Evolutionary conservation across 2,329 filamentous ascomycete species (phyloP), one percentile per base, ranked within the genome.

Genomic region (Fusarium clavum): DNA sequence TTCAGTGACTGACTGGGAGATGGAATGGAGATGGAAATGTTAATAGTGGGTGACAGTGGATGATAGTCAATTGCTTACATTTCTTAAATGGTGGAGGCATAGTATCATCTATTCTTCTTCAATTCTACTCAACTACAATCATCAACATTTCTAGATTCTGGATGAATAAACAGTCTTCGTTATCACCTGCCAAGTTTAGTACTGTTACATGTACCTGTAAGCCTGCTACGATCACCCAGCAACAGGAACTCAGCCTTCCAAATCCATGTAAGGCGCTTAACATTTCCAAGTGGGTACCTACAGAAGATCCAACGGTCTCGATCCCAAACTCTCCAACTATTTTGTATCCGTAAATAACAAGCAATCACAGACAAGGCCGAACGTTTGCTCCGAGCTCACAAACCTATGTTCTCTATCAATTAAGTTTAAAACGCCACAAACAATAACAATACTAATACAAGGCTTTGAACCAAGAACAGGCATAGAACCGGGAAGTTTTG

Each of bases 41-140:
- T 12, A 24, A 60, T 38, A 30, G 40, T 46, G 48, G 34, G 38
- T 44, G 51, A 30, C 30, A 24, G 55, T 64, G 65, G 66, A 67
- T 57, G 67, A 48, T 48, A 18, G 46, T 64, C 60, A 69, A 70
- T 70, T 57, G 25, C 59, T 44, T 69, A 48, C 68, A 70, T 70
- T 68, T 70, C 63, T 69, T 69, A 34, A 58, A 22, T 18, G 27
- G 18, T 29, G 44, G 25, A n/a, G n/a, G 34, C 20, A 40, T 16
- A 8, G 13, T 30, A 20, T 57, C 57, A 8, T 40, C 14, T 27
- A 18, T 24, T 12, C 4, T 20, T 13, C n/a, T 14, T 9, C 22
- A 18, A 20, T 24, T 38, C 30, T n/a, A 14, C 8, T 29, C 25
- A 14, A 29, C 5, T 29, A 6, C 11, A 27, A 3, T 25, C 5